Evolutionary conservation across 2,329 filamentous ascomycete species (phyloP).

Genomic region (Teratosphaeria epicoccoides): DNA sequence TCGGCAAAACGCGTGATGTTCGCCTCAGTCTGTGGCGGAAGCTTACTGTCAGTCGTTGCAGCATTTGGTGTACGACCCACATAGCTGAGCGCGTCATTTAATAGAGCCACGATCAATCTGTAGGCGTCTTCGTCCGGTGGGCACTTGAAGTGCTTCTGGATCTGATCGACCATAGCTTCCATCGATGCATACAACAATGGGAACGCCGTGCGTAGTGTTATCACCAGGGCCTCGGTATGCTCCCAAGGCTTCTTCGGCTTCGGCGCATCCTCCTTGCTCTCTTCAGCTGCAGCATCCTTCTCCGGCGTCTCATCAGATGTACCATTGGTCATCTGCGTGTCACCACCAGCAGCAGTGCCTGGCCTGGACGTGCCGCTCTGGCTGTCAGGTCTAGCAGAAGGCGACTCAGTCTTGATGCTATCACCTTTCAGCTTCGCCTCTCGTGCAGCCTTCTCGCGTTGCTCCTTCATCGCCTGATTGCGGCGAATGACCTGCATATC

Average conservation of each 20-base stretch:
- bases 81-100: conserved; percentile 91
- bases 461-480: conserved; percentile 50
- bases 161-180: conserved; percentile 99
- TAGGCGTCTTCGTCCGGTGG: conserved; percentile 97
- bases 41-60: conserved; percentile 82
- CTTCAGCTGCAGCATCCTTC: conserved; percentile 26
- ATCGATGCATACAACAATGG: conserved; percentile 90
- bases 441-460: conserved; percentile 41
- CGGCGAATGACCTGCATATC: conserved; percentile 92
- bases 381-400: conserved; percentile 23
- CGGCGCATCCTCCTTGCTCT: conserved; percentile 32
- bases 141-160: conserved; percentile 98
- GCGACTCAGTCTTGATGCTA: conserved; percentile 25
- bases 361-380: conserved; percentile 32
- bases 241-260: conserved; percentile 79
- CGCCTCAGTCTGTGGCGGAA: conserved; percentile 80
- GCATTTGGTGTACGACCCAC: conserved; percentile 77
- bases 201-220: conserved; percentile 91
- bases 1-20: conserved; percentile 97
- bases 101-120: conserved; percentile 86
- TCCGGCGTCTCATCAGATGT: conserved; percentile 24
- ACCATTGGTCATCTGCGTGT: conserved; percentile 25
- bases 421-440: conserved; percentile 51
- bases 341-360: conserved; percentile 32
- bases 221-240: conserved; percentile 89